Base-by-base conservation (phyloP, 2,329 filamentous ascomycete species). In the Pyricularia sp. region DNA sequence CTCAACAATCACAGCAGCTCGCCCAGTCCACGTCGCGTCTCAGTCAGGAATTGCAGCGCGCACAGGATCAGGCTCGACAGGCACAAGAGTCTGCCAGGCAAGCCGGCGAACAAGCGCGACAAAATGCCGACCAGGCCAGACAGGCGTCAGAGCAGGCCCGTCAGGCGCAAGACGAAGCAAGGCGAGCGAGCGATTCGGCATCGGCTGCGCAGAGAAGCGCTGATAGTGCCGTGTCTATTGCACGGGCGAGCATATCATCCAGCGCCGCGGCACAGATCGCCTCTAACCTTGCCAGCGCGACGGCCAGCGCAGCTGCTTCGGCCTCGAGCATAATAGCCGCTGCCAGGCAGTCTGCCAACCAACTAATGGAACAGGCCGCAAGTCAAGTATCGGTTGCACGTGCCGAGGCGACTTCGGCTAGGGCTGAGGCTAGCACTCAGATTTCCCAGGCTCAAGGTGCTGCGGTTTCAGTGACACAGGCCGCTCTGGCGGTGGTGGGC, bases 401-500 rank as follows among this genome's bases (percentile, higher is more conserved):
- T 72, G 76, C 75, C 0, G 76, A 78, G 23, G 77, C 74, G 23
- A 77, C 76, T 1, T 67, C 73, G 7, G 73, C 76, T 7, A 73
- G 75, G 71, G 71, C 73, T 59, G 74, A 78, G n/a, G 78, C 77
- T 6, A 73, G 73, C 33, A 68, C 68, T 2, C 75, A 77, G 58
- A 74, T 79, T 20, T 72, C 75, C 23, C 73, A 76, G 20, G 77
- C 79, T 0, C 79, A 81, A 67, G 78, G 75, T 23, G 73, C 78
- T 3, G 79, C 79, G 3, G 76, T 81, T 1, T 81, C 79, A 2
- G 78, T 78, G 20, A 81, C 80, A 0, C 79, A 82, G 73, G 77
- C 77, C 0, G 79, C 80, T 0, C 70, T 82, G 5, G 80, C 79
- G 11, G 78, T 83, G 23, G 78, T 81, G 4, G 80, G 78, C 17